Evolutionary conservation across 345 rosid species (phyloP), one percentile per base, ranked within the genome.

Genomic region (Pseudoturritis turrita): DNA sequence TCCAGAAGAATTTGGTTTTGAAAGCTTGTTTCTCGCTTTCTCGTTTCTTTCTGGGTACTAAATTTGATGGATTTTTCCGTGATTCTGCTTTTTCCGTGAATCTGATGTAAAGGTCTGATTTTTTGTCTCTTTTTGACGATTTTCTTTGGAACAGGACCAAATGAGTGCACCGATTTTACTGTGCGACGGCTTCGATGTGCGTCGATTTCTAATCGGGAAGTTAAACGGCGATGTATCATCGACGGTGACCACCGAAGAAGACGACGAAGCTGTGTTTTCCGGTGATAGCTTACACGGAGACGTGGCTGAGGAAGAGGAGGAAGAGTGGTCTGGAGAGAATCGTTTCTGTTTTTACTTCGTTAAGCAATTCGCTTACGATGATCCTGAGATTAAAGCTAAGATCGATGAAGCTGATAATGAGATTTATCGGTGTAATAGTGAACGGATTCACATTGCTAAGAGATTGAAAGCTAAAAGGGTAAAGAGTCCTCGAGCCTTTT

Each of bases 371-470:
- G 62, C 75, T 17, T 83, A 72, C 15, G 90, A 88, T 10, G 93
- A 94, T 76, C 96, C 97, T 4, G 84, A 81, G 78, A 80, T 85
- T 54, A 88, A 78, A 56, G 80, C 78, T 23, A 84, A 87, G 81
- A 76, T 91, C 28, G 89, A 84, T 50, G 86, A 74, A 77, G 86
- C 86, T 68, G 91, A 86, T 78, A 75, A 68, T 68, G 92, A 86
- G 85, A 80, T 89, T 70, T 80, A 78, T 31, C 77, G 22, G 56
- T 77, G 75, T 69, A 91, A 77, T 72, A 76, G 65, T 50, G 76
- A 83, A 13, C 65, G 92, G 39, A 70, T 75, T 59, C 82, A 81
- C 73, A 71, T 85, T 23, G 64, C 58, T 14, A 82, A 86, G 2
- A 83, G 68, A 26, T 40, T 89, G 68, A 84, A 78, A 77, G 72